These are phyloP conservation scores for Macrocybe sp. DNA, from an alignment of 1,284 basidiomycete genomes.

Conservation along the genomic window DNA sequence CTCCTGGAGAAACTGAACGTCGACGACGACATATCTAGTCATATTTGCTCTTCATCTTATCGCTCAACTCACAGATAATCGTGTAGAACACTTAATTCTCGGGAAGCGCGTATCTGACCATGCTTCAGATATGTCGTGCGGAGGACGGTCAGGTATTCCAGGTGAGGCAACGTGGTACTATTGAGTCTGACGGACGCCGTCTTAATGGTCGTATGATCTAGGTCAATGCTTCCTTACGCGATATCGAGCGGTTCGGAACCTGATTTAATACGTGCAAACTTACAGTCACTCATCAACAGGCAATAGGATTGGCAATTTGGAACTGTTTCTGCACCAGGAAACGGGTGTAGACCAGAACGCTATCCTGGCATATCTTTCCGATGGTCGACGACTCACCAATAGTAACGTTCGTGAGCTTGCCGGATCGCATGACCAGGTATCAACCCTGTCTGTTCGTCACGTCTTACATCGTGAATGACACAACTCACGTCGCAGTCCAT, in stretches of 20 bases:
- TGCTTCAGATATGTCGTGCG: conserved; percentile 73
- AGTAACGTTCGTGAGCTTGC: conserved; percentile 70
- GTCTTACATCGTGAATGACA: conserved; percentile 4
- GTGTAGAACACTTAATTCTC: background rate
- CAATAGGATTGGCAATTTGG: conserved; percentile 54
- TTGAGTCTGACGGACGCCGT: background rate
- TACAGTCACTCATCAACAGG: background rate
- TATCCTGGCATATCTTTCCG: conserved; percentile 71
- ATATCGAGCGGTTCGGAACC: conserved; percentile 60
- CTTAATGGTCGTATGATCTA: conserved; percentile 19
- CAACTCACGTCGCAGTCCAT: conserved; percentile 33
- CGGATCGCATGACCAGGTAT: conserved; percentile 66
- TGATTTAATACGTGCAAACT: background rate
- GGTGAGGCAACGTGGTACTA: conserved; percentile 27
- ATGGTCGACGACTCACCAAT: conserved; percentile 62
- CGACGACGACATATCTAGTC: too few relatives aligned
- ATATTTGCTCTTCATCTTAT: too few relatives aligned
- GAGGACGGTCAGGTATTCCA: conserved; percentile 65
- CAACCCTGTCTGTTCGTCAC: conserved; percentile 11
- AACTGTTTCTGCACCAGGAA: conserved; percentile 61
- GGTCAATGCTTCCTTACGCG: conserved; percentile 62
- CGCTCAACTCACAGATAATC: too few relatives aligned
- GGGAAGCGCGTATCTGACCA: conserved; percentile 19
- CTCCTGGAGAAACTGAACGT: too few relatives aligned
- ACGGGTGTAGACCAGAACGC: conserved; percentile 61